These are phyloP conservation scores for Yamadazyma siamensis DNA, from an alignment of 1,139 yeast genomes.

Conservation along the genomic window DNA sequence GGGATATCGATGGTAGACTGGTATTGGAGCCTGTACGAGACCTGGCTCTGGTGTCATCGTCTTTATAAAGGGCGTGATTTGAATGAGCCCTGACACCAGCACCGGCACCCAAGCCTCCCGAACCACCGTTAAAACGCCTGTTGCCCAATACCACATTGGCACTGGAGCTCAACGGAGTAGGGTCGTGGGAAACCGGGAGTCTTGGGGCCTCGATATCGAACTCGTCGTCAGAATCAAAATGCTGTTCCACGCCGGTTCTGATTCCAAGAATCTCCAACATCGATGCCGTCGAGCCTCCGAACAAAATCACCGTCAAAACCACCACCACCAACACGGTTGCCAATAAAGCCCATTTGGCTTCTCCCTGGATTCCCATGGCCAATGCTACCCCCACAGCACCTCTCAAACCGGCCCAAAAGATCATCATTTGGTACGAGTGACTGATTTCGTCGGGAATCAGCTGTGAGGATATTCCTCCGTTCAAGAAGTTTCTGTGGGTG, in stretches of 20 bases:
- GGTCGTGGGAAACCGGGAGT: constrained; percentile 23
- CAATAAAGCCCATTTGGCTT: constrained; percentile 78
- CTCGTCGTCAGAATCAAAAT: constrained; percentile 80
- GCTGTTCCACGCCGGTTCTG: constrained; percentile 82
- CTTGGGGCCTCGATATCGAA: constrained; percentile 85
- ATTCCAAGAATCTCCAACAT: constrained; percentile 95
- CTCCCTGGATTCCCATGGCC: constrained; percentile 97
- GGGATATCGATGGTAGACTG: constrained; percentile 15
- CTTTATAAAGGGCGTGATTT: constrained; percentile 12
- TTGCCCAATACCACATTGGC: constrained; percentile 23
- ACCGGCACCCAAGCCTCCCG: no score
- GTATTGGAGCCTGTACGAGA: constrained; percentile 27
- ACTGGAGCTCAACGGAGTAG: constrained; percentile 14
- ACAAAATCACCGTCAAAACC: constrained; percentile 89
- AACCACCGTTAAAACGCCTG: constrained; percentile 25
- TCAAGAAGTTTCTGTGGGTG: constrained; percentile 28
- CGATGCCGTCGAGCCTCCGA: constrained; percentile 98
- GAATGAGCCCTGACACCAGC: constrained; percentile 6
- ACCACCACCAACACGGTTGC: constrained; percentile 97
- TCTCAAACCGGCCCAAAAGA: constrained; percentile 98
- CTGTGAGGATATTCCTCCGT: constrained; percentile 38
- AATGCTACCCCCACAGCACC: constrained; percentile 99
- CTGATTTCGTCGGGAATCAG: constrained; percentile 85
- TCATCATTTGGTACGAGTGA: constrained; percentile 96
- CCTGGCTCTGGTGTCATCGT: constrained; percentile 19